These are phyloP conservation scores for Penicillium capsulatum DNA, from an alignment of 2,329 filamentous ascomycete genomes.

Conservation along the genomic window DNA sequence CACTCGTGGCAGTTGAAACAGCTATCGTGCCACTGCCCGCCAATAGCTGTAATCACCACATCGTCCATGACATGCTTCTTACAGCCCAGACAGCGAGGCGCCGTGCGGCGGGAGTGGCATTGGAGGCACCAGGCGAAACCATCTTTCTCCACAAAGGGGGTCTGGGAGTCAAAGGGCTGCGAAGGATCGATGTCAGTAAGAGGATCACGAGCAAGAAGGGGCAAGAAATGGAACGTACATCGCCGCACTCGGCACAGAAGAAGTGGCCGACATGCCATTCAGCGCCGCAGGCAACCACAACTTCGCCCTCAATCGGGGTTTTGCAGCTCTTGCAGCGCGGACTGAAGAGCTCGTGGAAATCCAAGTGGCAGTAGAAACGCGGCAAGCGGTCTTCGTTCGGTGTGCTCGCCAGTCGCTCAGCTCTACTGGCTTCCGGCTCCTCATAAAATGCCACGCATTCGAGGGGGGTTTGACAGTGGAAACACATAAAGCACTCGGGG, in stretches of 20 bases:
- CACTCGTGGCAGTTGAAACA: constrained; percentile 82
- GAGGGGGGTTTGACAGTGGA: constrained; percentile 78
- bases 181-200: constrained; percentile 13
- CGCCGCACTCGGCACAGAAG: constrained; percentile 97
- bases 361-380: constrained; percentile 95
- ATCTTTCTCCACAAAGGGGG: constrained; percentile 93
- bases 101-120: constrained; percentile 88
- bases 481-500: constrained; percentile 87
- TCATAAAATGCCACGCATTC: constrained; percentile 96
- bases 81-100: constrained; percentile 84
- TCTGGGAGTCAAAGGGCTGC: constrained; percentile 55
- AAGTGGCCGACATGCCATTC: constrained; percentile 98
- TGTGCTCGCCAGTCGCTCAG: constrained; percentile 65
- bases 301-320: constrained; percentile 92
- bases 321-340: constrained; percentile 94
- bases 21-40: constrained; percentile 85
- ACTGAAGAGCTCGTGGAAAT: constrained; percentile 92
- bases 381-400: constrained; percentile 59
- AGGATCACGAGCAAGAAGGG: not conserved
- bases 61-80: constrained; percentile 80
- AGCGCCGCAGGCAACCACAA: constrained; percentile 86
- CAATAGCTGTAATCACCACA: constrained; percentile 82
- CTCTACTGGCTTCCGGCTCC: constrained; percentile 70
- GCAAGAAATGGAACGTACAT: constrained; percentile 46
- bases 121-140: constrained; percentile 95